Evolutionary conservation across 179 eudicot genomes (phyloP).

Genomic region (Carnegiea gigantea): DNA sequence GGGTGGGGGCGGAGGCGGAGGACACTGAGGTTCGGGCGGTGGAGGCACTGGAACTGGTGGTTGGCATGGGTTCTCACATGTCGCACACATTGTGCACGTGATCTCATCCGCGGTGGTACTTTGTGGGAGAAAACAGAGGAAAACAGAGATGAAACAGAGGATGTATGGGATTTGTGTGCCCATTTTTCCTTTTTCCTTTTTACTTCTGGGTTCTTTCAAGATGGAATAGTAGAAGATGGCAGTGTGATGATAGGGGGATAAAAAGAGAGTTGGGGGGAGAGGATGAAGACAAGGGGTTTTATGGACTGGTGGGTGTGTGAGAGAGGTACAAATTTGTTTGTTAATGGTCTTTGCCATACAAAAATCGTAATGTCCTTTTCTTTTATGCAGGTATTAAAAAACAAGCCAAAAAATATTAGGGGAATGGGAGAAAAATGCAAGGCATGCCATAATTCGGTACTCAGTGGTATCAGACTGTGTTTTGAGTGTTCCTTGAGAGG

Average conservation of each 20-base stretch:
- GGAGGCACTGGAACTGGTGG: conserved; percentile 14
- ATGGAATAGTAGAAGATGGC: neutral
- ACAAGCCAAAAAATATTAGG: neutral
- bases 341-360: neutral
- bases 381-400: neutral
- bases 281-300: neutral
- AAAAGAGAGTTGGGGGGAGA: neutral
- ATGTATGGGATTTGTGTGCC: conserved; percentile 3
- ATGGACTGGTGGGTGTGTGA: neutral
- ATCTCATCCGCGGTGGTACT: conserved; percentile 6
- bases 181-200: neutral
- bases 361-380: neutral
- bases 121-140: conserved; percentile 9
- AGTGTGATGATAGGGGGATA: neutral
- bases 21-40: conserved; percentile 1
- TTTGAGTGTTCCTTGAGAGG: neutral
- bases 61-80: conserved; percentile 32
- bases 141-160: conserved; percentile 11
- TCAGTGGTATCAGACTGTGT: neutral
- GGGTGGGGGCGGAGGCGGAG: conserved; percentile 4
- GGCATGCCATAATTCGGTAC: neutral
- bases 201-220: neutral
- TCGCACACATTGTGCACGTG: conserved; percentile 30
- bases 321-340: neutral
- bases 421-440: neutral